Evolutionary conservation across 345 rosid species (phyloP), one percentile per base, ranked within the genome.

Genomic region (Turritis glabra): DNA sequence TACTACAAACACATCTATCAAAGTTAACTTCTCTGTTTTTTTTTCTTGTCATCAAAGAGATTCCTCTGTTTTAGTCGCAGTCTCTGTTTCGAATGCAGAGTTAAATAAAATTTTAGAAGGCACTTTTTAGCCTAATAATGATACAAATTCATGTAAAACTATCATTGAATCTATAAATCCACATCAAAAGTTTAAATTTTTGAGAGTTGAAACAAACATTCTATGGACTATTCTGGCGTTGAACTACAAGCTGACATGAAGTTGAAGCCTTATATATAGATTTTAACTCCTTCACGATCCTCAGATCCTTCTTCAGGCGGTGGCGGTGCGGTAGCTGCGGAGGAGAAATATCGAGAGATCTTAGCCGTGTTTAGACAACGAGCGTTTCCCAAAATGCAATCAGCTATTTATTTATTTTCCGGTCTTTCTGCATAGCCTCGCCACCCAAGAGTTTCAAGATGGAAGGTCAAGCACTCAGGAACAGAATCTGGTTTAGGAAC

Each of bases 241-340:
- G 55, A 40, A 19, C 11, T 41, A 40, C 52, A 54, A 69, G 73
- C 13, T 40, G 29, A 18, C 73, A 69, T 26, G 63, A 53, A 17
- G 53, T 25, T 41, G 73, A 69, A 18, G 53, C 73, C 64, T 27
- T 38, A 18, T 14, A 21, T 22, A 69, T 19, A 27, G 21, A 54
- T 25, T 10, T 5, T 51, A 54, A 69, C 29, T 69, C 53, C 72
- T 52, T 23, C 26, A 33, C 5, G 14, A 53, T 67, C 37, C n/a
- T 19, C 47, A 9, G 1, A 19, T 59, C 64, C 8, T 33, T 19
- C 44, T 50, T 56, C 21, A 3, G 15, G 21, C 5, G 21, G 6
- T 26, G 38, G 25, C 5, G 25, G 13, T 3, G n/a, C n/a, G 14
- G 26, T 4, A 33, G 8, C 50, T 8, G 50, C 14, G 4, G 53